Percentiles rank a stretch among this genome's conserved stretches.
Evolutionary conservation across 441 rosid genomes (phyloP).

Genomic region (Theobroma grandiflorum): DNA sequence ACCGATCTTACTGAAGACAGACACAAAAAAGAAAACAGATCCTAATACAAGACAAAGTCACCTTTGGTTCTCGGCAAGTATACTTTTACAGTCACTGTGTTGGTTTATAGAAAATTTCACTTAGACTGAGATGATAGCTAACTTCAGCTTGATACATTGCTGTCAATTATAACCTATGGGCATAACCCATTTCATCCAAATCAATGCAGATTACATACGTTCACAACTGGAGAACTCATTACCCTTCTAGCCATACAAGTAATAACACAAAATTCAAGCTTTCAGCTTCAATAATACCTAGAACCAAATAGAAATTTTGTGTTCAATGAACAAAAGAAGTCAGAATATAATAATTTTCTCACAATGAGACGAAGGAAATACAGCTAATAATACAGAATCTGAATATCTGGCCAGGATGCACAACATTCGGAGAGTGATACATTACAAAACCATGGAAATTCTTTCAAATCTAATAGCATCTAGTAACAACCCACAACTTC

Average conservation of each 20-base stretch:
- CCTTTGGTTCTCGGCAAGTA: background rate
- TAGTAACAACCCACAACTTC: constrained; percentile 21
- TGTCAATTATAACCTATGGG: background rate
- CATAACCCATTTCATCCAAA: background rate
- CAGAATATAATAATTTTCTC: background rate
- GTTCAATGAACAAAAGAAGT: background rate
- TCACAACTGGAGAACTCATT: background rate
- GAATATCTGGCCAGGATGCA: background rate
- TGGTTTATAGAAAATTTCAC: background rate
- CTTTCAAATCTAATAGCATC: background rate
- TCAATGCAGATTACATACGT: background rate
- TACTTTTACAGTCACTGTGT: too few species aligned
- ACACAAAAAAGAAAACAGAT: background rate
- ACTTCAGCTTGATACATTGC: background rate
- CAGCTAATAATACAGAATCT: background rate
- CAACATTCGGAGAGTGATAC: background rate
- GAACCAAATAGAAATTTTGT: background rate
- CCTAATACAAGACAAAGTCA: background rate
- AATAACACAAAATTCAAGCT: background rate
- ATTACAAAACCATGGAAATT: background rate
- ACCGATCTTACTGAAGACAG: background rate
- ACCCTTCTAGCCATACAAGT: background rate
- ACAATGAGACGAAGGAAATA: background rate
- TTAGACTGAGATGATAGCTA: background rate
- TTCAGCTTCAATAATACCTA: background rate